Percentiles rank a stretch among this genome's conserved stretches.
Evolutionary conservation across 176 grass and related monocot species (phyloP).

Genomic region (Carex scoparia): DNA sequence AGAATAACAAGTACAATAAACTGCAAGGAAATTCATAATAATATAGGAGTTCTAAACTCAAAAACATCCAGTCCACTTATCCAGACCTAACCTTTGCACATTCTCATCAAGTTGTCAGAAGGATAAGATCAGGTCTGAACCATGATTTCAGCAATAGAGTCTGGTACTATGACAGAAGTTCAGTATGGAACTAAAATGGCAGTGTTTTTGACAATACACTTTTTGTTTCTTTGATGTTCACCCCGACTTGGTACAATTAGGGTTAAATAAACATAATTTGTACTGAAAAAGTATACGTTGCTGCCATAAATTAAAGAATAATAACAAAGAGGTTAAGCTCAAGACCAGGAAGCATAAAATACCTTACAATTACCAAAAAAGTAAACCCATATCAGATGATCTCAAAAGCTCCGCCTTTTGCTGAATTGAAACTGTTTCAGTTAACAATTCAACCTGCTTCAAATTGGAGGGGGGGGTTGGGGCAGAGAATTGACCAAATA

Average conservation of each 20-base stretch:
- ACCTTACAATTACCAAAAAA: neutral
- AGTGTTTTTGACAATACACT: neutral
- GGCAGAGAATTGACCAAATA: neutral
- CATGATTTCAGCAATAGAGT: neutral
- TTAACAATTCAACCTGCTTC: neutral
- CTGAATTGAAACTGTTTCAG: neutral
- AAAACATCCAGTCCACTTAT: neutral
- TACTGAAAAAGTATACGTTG: neutral
- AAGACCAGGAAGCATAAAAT: neutral
- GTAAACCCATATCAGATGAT: neutral
- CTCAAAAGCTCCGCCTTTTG: neutral
- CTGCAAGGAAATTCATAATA: neutral
- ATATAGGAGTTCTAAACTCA: neutral
- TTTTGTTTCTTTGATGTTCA: neutral
- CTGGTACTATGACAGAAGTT: neutral
- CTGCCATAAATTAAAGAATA: neutral
- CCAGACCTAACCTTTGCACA: neutral
- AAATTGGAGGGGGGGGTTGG: neutral
- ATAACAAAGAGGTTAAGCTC: neutral
- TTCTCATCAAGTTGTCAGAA: neutral
- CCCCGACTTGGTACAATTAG: neutral
- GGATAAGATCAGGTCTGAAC: neutral
- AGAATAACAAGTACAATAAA: neutral
- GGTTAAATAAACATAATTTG: neutral
- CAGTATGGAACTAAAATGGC: neutral